Conservation (phyloP, 2,329 filamentous ascomycete species). For the Claviceps sp. region DNA sequence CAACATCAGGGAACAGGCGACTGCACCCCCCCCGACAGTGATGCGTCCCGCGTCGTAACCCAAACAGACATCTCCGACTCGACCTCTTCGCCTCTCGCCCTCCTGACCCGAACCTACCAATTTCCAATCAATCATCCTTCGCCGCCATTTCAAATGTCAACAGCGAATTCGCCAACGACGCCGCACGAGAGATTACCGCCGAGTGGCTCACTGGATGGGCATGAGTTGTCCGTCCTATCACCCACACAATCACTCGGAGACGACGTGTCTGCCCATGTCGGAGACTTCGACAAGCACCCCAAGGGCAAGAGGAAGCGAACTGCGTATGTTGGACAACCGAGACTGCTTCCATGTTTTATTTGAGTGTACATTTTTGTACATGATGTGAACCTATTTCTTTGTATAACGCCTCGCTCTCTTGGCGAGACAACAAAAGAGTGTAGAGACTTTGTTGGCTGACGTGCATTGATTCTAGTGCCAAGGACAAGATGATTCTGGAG, state of each 20-base stretch:
- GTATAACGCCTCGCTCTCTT: no score
- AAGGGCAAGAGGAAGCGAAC: constrained; percentile 51
- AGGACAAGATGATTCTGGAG: constrained; percentile 82
- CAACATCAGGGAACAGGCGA: neutral
- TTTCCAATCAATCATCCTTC: no score
- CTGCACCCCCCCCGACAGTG: neutral
- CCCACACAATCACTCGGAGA: constrained; percentile 5
- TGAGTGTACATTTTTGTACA: no score
- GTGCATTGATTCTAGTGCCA: constrained; percentile 40
- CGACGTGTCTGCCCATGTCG: neutral
- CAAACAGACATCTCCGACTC: neutral
- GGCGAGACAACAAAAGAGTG: neutral
- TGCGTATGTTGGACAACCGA: constrained; percentile 32
- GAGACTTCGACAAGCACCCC: constrained; percentile 31
- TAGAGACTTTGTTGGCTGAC: neutral
- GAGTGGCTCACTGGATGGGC: constrained; percentile 11
- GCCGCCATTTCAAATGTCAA: constrained; percentile 11
- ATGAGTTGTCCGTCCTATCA: constrained; percentile 12
- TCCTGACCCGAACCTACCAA: constrained; percentile 5
- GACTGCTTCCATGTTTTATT: no score
- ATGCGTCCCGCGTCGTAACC: constrained; percentile 7
- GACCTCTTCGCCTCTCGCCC: neutral
- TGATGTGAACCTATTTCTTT: no score
- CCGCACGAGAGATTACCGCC: constrained; percentile 13
- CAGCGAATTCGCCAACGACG: constrained; percentile 10